Conservation (phyloP, 2,329 filamentous ascomycete species). For the Camillea tinctor region DNA sequence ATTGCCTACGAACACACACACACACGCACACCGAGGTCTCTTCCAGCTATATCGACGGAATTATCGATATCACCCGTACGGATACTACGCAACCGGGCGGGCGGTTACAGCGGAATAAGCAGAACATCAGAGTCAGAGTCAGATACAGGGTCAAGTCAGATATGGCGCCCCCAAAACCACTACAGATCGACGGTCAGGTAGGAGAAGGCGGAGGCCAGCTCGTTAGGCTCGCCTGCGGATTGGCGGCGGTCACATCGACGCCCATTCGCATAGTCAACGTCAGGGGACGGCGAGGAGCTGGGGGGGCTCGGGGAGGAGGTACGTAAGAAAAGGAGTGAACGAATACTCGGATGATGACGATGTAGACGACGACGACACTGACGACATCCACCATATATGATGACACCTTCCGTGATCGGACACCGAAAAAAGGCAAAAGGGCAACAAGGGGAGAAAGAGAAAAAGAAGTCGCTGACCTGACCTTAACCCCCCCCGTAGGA, state of each 20-base stretch:
- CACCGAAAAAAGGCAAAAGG: too few relatives aligned
- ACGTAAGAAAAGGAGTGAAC: constrained; percentile 1
- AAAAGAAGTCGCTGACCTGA: constrained; percentile 1
- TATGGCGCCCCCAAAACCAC: constrained; percentile 15
- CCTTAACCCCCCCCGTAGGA: constrained; percentile 36
- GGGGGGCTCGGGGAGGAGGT: constrained; percentile 33
- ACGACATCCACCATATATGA: too few relatives aligned
- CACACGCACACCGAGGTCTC: too few relatives aligned
- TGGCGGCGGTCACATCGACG: constrained; percentile 55
- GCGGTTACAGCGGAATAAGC: too few relatives aligned
- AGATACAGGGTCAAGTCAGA: not conserved
- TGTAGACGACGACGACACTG: too few relatives aligned
- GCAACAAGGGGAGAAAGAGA: too few relatives aligned
- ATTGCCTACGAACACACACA: too few relatives aligned
- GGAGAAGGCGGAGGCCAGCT: constrained; percentile 64
- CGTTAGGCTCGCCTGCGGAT: constrained; percentile 53
- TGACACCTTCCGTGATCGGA: too few relatives aligned
- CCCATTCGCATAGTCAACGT: constrained; percentile 54
- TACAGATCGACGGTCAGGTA: constrained; percentile 54
- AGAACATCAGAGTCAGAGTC: too few relatives aligned
- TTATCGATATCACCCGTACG: too few relatives aligned
- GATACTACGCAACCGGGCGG: too few relatives aligned
- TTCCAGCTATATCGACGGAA: too few relatives aligned
- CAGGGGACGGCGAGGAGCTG: constrained; percentile 48
- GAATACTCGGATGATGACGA: not conserved